Evolutionary conservation across 805 yeast genomes (phyloP).

Genomic region (Nakazawaea populi): DNA sequence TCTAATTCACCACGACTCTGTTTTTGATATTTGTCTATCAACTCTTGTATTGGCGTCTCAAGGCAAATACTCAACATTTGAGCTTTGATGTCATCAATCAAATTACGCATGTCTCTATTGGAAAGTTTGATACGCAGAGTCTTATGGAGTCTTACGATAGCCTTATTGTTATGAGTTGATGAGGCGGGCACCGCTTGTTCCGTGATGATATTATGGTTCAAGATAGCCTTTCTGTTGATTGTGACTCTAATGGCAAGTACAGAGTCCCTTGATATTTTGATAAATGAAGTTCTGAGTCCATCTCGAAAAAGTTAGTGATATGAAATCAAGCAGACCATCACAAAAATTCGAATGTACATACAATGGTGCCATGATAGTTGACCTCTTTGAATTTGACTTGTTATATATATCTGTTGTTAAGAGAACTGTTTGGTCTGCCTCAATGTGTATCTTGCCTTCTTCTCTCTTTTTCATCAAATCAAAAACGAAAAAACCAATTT

Average conservation of each 20-base stretch:
- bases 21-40: not conserved
- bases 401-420: no score
- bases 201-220: constrained; percentile 3
- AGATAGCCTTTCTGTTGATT: constrained; percentile 9
- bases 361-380: constrained; percentile 7
- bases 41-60: constrained; percentile 5
- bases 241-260: constrained; percentile 7
- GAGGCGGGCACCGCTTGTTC: constrained; percentile 8
- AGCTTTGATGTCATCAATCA: constrained; percentile 3
- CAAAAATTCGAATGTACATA: not conserved
- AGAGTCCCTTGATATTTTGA: constrained; percentile 1
- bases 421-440: no score
- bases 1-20: not conserved
- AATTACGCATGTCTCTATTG: constrained; percentile 6
- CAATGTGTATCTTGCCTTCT: no score
- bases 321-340: no score
- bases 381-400: not conserved
- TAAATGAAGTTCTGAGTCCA: constrained; percentile 7
- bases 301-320: no score
- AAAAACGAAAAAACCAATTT: no score
- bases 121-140: constrained; percentile 6
- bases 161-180: constrained; percentile 3
- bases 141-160: constrained; percentile 7
- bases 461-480: no score
- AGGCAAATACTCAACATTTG: constrained; percentile 2